Conservation (phyloP, 306 rosid genomes). For the Sphenostylis stenocarpa region DNA sequence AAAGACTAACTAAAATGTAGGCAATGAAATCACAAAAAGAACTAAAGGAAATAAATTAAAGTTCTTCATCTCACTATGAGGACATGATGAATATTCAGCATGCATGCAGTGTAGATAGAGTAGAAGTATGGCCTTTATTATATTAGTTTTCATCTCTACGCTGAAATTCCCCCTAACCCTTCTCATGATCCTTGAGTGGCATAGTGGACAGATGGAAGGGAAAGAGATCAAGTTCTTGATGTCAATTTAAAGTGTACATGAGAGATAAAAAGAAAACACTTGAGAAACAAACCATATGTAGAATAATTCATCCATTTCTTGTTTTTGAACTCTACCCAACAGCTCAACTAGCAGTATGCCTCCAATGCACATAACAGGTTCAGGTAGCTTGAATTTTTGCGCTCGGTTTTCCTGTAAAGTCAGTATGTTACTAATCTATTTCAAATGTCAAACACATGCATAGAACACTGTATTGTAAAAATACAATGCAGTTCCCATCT, state of each 20-base stretch:
- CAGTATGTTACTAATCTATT: neutral
- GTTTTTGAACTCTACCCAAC: slow-evolving; percentile 60
- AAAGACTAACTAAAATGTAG: neutral
- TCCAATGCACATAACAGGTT: slow-evolving; percentile 64
- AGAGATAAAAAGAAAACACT: neutral
- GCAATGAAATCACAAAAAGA: neutral
- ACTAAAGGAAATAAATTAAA: neutral
- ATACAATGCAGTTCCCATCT: neutral
- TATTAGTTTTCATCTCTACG: neutral
- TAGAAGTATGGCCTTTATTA: neutral
- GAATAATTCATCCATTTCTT: slow-evolving; percentile 47
- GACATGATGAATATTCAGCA: neutral
- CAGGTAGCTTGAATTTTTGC: slow-evolving; percentile 65
- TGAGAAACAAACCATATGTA: slow-evolving; percentile 59
- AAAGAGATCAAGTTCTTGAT: neutral
- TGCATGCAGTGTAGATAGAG: neutral
- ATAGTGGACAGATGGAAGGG: neutral
- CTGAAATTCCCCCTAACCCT: neutral
- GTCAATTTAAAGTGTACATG: neutral
- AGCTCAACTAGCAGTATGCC: slow-evolving; percentile 64
- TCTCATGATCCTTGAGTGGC: neutral
- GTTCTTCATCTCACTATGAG: neutral
- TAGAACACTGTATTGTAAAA: neutral
- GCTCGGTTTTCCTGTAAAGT: slow-evolving; percentile 48
- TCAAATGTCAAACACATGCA: slow-evolving; percentile 10